Evolutionary conservation across 176 grass and related monocot species (phyloP), one percentile per base, ranked within the genome.

Genomic region (Oryza nivara): DNA sequence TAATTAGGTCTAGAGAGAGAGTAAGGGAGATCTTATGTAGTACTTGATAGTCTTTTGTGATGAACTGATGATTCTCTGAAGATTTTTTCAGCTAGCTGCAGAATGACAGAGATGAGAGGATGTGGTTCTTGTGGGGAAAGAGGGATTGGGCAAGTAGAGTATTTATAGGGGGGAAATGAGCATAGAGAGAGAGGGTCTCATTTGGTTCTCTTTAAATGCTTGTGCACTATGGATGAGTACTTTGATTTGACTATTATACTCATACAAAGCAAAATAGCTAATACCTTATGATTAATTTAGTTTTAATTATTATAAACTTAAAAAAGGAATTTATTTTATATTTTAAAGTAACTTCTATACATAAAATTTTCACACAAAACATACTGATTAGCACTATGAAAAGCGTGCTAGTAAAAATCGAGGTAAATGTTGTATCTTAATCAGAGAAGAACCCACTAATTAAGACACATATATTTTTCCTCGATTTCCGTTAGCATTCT

Each of bases 151-250:
- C 78, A 86, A 74, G 69, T 66, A 82, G 82, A 82, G 85, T 86
- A 91, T 88, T 89, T 95, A 92, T 92, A 90, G 78, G 56, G 56
- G 80, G 80, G 22, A 43, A 84, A 63, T 60, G 60, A 54, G 11
- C 17, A 22, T 26, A 14, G 30, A 32, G 66, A 68, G 38, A 78
- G 71, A 44, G 43, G 9, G 88, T 88, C 13, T 49, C 85, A 88
- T 90, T 90, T 83, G 78, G 46, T 86, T 90, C 86, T 92, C 75
- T 90, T 90, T 90, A 88, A 90, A 90, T 90, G 58, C 86, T 32
- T 48, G 83, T 49, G 82, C 73, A 80, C 74, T 77, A 44, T 17
- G 17, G 19, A 32, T 32, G 30, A 79, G 58, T 87, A 76, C 72
- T 82, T 82, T 30, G 23, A 82, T 25, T 75, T 45, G 28, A 46